Conservation (phyloP, 768 basidiomycete genomes). For the Termitomyces sp. region DNA sequence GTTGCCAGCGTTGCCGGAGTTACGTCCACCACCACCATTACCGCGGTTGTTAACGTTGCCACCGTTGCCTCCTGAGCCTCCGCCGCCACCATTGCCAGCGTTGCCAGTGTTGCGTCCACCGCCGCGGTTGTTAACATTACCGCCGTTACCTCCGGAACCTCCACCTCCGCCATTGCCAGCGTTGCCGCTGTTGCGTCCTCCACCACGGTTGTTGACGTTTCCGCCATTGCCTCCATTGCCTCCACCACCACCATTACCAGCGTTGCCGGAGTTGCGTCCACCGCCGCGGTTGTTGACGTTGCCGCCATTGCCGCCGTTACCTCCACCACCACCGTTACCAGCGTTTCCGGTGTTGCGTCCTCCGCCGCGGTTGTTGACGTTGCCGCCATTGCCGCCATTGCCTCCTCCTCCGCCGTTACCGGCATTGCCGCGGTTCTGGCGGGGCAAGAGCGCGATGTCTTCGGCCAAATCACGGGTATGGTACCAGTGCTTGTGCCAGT, state of each 20-base stretch:
- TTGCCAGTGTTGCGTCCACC: background rate
- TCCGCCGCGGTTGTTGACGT: background rate
- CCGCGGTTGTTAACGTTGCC: background rate
- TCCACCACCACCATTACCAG: slow-evolving; percentile 1
- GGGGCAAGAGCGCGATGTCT: background rate
- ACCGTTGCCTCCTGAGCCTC: background rate
- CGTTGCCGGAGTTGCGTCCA: background rate
- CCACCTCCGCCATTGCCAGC: slow-evolving; percentile 3
- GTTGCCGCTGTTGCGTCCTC: background rate
- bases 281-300: background rate
- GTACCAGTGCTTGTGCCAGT: background rate
- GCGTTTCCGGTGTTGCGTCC: background rate
- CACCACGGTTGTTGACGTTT: background rate
- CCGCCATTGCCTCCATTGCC: background rate
- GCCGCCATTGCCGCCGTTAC: background rate
- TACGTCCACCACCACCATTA: background rate
- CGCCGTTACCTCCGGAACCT: background rate
- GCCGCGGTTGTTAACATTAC: background rate
- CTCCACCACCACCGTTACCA: slow-evolving; percentile 2
- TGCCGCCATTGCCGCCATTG: background rate
- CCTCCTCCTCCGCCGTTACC: slow-evolving; percentile 3
- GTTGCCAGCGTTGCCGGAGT: slow-evolving; percentile 3
- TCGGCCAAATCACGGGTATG: too few relatives aligned
- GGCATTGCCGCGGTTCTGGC: background rate
- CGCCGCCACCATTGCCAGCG: background rate